These are phyloP conservation scores for Fusarium annulatum DNA, from an alignment of 2,329 filamentous ascomycete species.

Conservation along the genomic window DNA sequence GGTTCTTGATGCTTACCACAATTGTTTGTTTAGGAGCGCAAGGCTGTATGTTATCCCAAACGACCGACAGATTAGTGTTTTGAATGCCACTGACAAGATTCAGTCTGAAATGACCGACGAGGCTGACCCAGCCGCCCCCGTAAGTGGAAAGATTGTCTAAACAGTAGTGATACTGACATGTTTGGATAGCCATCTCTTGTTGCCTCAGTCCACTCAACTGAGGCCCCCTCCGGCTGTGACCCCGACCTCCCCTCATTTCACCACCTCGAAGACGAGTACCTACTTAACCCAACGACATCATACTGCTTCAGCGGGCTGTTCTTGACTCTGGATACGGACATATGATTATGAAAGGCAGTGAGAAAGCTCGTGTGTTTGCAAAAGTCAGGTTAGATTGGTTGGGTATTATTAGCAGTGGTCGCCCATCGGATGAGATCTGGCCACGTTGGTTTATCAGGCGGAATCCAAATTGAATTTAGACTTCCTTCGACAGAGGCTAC, in stretches of 20 bases:
- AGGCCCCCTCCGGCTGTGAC: background rate
- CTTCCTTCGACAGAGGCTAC: background rate
- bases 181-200: background rate
- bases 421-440: background rate
- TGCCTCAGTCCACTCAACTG: background rate
- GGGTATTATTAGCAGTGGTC: background rate
- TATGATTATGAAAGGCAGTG: fast-evolving
- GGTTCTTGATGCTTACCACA: background rate
- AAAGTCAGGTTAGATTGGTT: fast-evolving
- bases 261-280: background rate
- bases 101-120: background rate
- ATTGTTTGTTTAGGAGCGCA: background rate
- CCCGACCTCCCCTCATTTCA: background rate
- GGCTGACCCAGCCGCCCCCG: background rate
- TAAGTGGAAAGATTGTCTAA: background rate
- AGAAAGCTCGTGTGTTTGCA: background rate
- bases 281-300: no score
- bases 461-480: background rate
- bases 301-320: no score
- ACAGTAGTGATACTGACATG: background rate
- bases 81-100: background rate
- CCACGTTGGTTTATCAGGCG: background rate
- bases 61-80: background rate
- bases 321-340: background rate
- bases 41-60: background rate